Conservation (phyloP, 1,284 basidiomycete genomes). For the Agaricales sp. region DNA sequence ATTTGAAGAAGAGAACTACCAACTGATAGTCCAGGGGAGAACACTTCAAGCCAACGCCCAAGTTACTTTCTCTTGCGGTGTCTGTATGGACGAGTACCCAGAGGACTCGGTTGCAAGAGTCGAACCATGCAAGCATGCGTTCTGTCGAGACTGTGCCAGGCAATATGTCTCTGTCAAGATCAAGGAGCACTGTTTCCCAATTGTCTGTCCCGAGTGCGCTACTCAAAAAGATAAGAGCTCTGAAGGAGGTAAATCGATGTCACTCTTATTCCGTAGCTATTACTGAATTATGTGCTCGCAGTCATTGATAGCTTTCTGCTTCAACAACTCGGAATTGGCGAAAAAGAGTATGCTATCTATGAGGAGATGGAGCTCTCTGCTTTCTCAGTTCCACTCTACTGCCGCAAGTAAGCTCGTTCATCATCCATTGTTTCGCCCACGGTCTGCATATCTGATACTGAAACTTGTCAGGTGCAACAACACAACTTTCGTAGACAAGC, state of each 20-base stretch:
- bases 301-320: constrained; percentile 31
- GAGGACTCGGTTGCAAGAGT: constrained; percentile 36
- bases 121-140: constrained; percentile 38
- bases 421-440: constrained; percentile 2
- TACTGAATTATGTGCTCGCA: constrained; percentile 17
- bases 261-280: neutral
- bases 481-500: constrained; percentile 37
- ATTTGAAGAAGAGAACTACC: constrained; percentile 35
- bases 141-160: constrained; percentile 45
- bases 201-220: constrained; percentile 48
- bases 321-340: constrained; percentile 36
- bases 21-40: constrained; percentile 25
- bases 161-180: constrained; percentile 36
- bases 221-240: constrained; percentile 13
- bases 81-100: constrained; percentile 44
- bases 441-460: neutral
- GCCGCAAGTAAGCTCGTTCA: constrained; percentile 28
- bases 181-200: constrained; percentile 43
- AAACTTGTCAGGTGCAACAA: constrained; percentile 38
- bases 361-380: constrained; percentile 43
- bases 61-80: constrained; percentile 36
- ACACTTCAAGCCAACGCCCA: constrained; percentile 22
- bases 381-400: constrained; percentile 43
- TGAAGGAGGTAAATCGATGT: constrained; percentile 1
- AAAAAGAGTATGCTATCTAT: constrained; percentile 34